phyloP scores from a whole-genome alignment of 768 basidiomycete genomes.

The Neoboletus brunneissimus region DNA sequence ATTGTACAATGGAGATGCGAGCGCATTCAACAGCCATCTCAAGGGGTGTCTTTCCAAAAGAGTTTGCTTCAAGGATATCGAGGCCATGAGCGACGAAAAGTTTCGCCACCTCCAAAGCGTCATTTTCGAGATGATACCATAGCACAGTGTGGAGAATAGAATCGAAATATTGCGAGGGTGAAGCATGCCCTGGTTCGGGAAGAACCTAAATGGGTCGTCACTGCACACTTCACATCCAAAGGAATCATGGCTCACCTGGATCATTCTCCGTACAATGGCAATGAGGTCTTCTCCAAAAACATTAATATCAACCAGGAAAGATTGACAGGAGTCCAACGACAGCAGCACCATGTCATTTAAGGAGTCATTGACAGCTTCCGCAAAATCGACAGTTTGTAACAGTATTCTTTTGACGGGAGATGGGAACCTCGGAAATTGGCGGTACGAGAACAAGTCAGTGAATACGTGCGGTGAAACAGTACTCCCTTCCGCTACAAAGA shows the following conservation, averaged over 20 bases:
- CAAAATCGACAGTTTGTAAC: background rate
- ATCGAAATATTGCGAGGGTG: background rate
- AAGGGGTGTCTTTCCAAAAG: no score
- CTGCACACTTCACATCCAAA: background rate
- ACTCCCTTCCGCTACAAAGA: no score
- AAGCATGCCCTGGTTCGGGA: background rate
- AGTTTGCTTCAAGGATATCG: no score
- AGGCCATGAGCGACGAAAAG: no score
- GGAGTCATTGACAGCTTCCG: background rate
- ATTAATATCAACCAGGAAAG: no score
- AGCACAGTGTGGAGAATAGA: background rate
- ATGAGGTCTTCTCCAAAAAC: background rate
- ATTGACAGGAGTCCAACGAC: no score
- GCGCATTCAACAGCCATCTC: no score
- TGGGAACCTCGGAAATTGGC: background rate
- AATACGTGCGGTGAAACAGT: background rate
- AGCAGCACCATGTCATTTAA: no score
- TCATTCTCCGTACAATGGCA: background rate
- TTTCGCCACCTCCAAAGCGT: no score
- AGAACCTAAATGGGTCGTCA: background rate
- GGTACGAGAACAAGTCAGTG: background rate
- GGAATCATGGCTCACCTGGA: background rate
- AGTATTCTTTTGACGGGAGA: background rate
- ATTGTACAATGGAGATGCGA: no score
- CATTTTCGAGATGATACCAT: no score